A percentile compares a stretch with the other conserved stretches of the same genome.
These are phyloP conservation scores for Aspergillus sclerotialis DNA, from an alignment of 2,329 filamentous ascomycete genomes.

Conservation along the genomic window DNA sequence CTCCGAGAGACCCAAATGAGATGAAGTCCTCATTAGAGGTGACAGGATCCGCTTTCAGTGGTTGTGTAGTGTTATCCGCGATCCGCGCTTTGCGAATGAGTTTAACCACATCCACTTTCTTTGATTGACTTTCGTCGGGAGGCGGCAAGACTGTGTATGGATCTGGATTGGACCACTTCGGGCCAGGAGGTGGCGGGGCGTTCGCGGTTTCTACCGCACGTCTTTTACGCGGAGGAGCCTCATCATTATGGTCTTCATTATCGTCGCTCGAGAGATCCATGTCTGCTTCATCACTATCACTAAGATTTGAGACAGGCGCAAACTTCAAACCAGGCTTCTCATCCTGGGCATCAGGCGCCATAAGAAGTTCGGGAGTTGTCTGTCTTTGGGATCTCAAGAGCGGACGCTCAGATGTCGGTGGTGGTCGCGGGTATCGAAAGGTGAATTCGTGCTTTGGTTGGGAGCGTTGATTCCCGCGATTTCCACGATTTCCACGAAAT, in stretches of 20 bases:
- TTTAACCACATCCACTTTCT: constrained; percentile 82
- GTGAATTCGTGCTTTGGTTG: constrained; percentile 30
- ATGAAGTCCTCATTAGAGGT: constrained; percentile 74
- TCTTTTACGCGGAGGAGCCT: constrained; percentile 32
- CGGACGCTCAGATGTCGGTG: constrained; percentile 31
- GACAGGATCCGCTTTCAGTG: constrained; percentile 48
- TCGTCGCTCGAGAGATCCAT: constrained; percentile 38
- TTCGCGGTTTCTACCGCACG: constrained; percentile 20
- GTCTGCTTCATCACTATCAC: constrained; percentile 40
- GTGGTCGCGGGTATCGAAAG: constrained; percentile 31
- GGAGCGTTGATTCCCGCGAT: constrained; percentile 15
- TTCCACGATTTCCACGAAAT: constrained; percentile 24
- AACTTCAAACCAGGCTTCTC: constrained; percentile 28
- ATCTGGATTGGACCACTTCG: constrained; percentile 94
- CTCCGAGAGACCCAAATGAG: constrained; percentile 65
- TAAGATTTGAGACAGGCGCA: constrained; percentile 30
- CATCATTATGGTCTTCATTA: constrained; percentile 28
- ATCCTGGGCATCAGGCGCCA: constrained; percentile 14
- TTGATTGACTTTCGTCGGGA: constrained; percentile 62
- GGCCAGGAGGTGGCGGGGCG: constrained; percentile 32
- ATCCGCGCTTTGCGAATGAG: constrained; percentile 84
- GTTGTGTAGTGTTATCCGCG: constrained; percentile 42
- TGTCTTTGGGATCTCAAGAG: constrained; percentile 28
- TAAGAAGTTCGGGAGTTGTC: constrained; percentile 28
- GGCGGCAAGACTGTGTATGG: constrained; percentile 85